Evolutionary conservation across 176 grass and related monocot genomes (phyloP).

Genomic region (Cenchrus americanus): DNA sequence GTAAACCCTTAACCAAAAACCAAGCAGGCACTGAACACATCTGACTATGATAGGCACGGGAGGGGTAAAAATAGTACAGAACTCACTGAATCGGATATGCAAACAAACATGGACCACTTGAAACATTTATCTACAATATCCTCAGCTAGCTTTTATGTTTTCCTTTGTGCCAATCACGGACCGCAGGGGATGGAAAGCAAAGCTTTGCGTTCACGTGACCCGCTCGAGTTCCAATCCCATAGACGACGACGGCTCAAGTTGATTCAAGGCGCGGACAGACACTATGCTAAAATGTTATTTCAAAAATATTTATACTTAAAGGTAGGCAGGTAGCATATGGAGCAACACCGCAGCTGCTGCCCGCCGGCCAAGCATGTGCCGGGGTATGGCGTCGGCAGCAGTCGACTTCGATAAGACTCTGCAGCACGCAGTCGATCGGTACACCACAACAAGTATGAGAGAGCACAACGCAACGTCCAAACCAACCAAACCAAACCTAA

Average conservation of each 20-base stretch:
- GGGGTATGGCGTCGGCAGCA: neutral
- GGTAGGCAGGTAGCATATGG: too few species aligned
- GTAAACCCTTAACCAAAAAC: too few species aligned
- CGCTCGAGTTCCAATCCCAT: neutral
- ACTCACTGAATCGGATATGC: too few species aligned
- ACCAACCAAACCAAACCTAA: neutral
- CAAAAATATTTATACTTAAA: too few species aligned
- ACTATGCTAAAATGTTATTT: too few species aligned
- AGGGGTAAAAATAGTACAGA: too few species aligned
- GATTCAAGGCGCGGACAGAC: too few species aligned
- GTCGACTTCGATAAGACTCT: too few species aligned
- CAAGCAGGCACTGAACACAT: too few species aligned
- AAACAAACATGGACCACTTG: neutral
- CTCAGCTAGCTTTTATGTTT: neutral
- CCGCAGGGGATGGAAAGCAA: neutral
- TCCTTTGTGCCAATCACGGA: neutral
- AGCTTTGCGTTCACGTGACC: neutral
- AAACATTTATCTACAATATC: neutral
- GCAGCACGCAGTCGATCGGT: neutral
- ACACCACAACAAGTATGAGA: neutral
- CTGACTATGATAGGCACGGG: too few species aligned
- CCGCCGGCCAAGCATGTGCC: slow-evolving; percentile 21
- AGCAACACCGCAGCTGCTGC: neutral
- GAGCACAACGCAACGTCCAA: neutral
- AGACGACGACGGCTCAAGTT: too few species aligned